A percentile compares a stretch with the other conserved stretches of the same genome.
These are phyloP conservation scores for Populus hybrid DNA, from an alignment of 441 rosid species.

Conservation along the genomic window DNA sequence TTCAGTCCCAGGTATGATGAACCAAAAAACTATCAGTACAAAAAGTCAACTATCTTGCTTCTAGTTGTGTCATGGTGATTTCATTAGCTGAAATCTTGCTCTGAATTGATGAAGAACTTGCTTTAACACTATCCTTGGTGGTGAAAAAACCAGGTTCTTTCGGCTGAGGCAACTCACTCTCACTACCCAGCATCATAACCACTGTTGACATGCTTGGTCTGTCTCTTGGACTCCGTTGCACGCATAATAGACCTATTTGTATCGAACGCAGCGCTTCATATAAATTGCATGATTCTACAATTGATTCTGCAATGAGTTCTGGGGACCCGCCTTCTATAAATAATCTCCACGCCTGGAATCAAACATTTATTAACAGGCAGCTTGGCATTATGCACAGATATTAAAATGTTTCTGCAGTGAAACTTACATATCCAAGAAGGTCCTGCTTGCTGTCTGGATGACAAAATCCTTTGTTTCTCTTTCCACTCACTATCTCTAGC, in stretches of 20 bases:
- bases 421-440: slow-evolving; percentile 39
- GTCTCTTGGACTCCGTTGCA: slow-evolving; percentile 31
- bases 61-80: neutral
- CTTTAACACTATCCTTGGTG: neutral
- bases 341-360: neutral
- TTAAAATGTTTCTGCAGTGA: neutral
- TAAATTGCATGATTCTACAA: neutral
- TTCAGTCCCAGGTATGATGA: neutral
- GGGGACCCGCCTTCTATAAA: neutral
- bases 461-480: slow-evolving; percentile 30
- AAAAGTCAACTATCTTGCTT: neutral
- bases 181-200: slow-evolving; percentile 36
- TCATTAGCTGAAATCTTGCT: neutral
- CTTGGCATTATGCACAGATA: neutral
- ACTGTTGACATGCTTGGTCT: slow-evolving; percentile 40
- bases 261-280: slow-evolving; percentile 26
- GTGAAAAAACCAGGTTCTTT: slow-evolving; percentile 36
- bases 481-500: slow-evolving; percentile 16
- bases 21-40: neutral
- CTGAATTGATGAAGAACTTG: neutral
- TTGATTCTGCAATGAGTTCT: neutral
- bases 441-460: slow-evolving; percentile 22
- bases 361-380: neutral
- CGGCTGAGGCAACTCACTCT: slow-evolving; percentile 23
- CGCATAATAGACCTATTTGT: slow-evolving; percentile 36